Evolutionary conservation across 805 yeast genomes (phyloP).

Genomic region (Zygosaccharomyces kombuchaensis): DNA sequence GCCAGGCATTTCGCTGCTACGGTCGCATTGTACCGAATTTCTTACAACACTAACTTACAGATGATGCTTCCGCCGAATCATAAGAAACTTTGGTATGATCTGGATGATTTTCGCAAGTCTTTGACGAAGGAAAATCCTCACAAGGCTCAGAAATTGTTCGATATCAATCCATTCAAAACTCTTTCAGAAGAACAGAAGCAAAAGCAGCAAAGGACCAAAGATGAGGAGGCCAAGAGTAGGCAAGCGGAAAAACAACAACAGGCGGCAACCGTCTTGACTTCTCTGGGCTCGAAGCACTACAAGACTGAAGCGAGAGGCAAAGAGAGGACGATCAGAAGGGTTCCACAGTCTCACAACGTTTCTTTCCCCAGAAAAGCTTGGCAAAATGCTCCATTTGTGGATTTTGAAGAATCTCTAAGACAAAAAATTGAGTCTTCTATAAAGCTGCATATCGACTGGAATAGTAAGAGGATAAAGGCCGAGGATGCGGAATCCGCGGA

Average conservation of each 20-base stretch:
- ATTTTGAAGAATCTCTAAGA: constrained; percentile 61
- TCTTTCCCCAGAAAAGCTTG: constrained; percentile 52
- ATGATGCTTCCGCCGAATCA: constrained; percentile 85
- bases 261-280: constrained; percentile 45
- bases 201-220: constrained; percentile 43
- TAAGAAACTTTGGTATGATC: constrained; percentile 68
- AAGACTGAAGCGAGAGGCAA: background rate
- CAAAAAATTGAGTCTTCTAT: constrained; percentile 59
- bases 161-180: constrained; percentile 72
- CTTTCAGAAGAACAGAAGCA: constrained; percentile 52
- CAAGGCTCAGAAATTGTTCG: constrained; percentile 51
- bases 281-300: constrained; percentile 23
- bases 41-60: constrained; percentile 75
- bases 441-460: constrained; percentile 55
- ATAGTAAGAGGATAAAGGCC: constrained; percentile 10
- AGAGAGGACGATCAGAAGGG: background rate
- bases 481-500: constrained; percentile 8
- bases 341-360: constrained; percentile 10
- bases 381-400: constrained; percentile 66
- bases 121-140: constrained; percentile 43
- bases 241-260: constrained; percentile 48
- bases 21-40: constrained; percentile 72
- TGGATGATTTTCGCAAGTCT: constrained; percentile 57
- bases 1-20: constrained; percentile 92
- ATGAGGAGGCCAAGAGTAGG: constrained; percentile 42